These are phyloP conservation scores for Rutstroemia sp. DNA, from an alignment of 2,329 filamentous ascomycete species.

Conservation along the genomic window DNA sequence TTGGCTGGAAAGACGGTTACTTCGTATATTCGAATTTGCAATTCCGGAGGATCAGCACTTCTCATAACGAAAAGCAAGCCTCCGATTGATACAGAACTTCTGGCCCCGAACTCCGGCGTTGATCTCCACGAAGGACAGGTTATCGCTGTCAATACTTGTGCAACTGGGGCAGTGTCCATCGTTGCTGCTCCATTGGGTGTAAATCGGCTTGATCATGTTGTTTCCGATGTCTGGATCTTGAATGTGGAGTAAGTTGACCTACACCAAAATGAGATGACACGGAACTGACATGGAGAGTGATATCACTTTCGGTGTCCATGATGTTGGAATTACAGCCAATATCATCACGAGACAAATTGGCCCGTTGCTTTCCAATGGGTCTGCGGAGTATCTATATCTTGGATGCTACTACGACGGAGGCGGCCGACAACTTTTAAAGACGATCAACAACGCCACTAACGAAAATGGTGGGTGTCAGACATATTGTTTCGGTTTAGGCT, in stretches of 20 bases:
- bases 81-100: slow-evolving; percentile 17
- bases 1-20: slow-evolving; percentile 21
- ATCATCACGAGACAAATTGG: not conserved
- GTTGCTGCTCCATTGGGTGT: slow-evolving; percentile 20
- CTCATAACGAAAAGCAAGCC: slow-evolving; percentile 28
- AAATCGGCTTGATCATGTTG: slow-evolving; percentile 19
- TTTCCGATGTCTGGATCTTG: slow-evolving; percentile 30
- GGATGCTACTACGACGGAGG: slow-evolving; percentile 8
- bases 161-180: slow-evolving; percentile 25
- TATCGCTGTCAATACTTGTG: slow-evolving; percentile 23
- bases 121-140: slow-evolving; percentile 26
- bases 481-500: slow-evolving; percentile 29
- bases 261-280: not conserved
- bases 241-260: slow-evolving; percentile 26
- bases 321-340: slow-evolving; percentile 21
- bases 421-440: not conserved
- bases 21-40: slow-evolving; percentile 26
- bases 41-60: slow-evolving; percentile 27
- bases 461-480: slow-evolving; percentile 24
- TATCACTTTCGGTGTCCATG: slow-evolving; percentile 31
- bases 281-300: slow-evolving; percentile 17
- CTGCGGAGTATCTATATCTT: slow-evolving; percentile 5
- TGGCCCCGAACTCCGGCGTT: slow-evolving; percentile 17
- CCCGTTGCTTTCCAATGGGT: slow-evolving; percentile 1
- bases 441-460: slow-evolving; percentile 18